These are phyloP conservation scores for Poterioochromonas sp. DNA, from an alignment of 352 stramenopile species.

Conservation along the genomic window DNA sequence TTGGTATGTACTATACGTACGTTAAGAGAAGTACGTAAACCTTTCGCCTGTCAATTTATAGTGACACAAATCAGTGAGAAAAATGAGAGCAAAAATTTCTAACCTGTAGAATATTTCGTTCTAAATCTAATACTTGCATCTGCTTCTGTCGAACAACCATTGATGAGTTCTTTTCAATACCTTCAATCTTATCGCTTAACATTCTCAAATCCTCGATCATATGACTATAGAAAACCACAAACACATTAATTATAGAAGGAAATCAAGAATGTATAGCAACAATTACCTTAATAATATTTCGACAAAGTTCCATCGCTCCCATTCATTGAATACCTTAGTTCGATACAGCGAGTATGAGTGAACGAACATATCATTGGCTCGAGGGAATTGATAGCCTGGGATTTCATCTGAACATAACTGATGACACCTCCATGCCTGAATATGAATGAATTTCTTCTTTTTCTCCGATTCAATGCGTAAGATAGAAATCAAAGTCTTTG, in stretches of 20 bases:
- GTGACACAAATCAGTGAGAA: neutral
- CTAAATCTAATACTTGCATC: conserved; percentile 16
- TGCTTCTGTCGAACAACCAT: neutral
- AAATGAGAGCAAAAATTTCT: neutral
- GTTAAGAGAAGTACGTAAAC: conserved; percentile 6
- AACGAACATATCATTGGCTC: conserved; percentile 14
- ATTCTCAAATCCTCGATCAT: conserved; percentile 17
- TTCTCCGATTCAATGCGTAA: neutral
- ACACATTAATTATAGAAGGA: neutral
- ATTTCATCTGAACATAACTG: conserved; percentile 15
- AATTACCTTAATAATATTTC: conserved; percentile 19
- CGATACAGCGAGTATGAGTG: neutral
- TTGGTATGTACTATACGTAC: conserved; percentile 24
- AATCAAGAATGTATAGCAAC: neutral
- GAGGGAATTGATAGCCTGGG: conserved; percentile 15
- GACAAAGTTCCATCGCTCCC: conserved; percentile 28
- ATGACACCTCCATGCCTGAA: conserved; percentile 15
- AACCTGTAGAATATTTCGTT: conserved; percentile 25
- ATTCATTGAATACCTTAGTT: conserved; percentile 21
- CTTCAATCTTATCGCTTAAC: neutral
- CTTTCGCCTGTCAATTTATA: conserved; percentile 20
- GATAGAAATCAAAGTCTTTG: neutral
- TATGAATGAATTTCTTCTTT: neutral
- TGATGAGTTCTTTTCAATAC: neutral
- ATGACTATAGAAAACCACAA: neutral